phyloP scores from a whole-genome alignment of 495 filamentous ascomycete genomes.

The Hypoxylon crocopeplum region DNA sequence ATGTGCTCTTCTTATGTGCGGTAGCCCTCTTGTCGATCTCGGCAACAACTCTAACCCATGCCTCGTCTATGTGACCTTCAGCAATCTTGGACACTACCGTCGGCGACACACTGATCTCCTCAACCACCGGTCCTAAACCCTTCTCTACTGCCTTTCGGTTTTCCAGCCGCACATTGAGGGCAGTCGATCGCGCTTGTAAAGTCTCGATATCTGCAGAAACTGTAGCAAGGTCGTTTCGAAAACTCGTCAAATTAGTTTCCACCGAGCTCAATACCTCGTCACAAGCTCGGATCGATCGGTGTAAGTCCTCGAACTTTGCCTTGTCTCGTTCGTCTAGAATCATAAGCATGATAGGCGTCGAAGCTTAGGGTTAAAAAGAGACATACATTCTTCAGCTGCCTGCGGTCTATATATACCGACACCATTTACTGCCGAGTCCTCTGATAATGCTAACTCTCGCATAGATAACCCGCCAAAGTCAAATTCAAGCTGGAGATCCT shows the following conservation, averaged over 20 bases:
- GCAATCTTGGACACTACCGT: constrained; percentile 79
- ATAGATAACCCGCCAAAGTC: constrained; percentile 81
- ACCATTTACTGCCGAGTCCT: constrained; percentile 46
- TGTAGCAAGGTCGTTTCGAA: constrained; percentile 86
- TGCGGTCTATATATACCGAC: constrained; percentile 65
- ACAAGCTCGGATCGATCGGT: constrained; percentile 86
- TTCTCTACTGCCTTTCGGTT: constrained; percentile 91
- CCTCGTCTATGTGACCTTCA: constrained; percentile 88
- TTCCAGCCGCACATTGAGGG: constrained; percentile 84
- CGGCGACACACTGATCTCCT: constrained; percentile 88
- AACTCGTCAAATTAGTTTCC: constrained; percentile 87
- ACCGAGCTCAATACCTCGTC: constrained; percentile 94
- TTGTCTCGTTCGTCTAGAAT: constrained; percentile 79
- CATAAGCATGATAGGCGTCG: constrained; percentile 32
- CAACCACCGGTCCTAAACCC: constrained; percentile 85
- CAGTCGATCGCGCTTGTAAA: constrained; percentile 82
- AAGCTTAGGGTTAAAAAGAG: constrained; percentile 7
- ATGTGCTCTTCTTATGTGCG: constrained; percentile 69
- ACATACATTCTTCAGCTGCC: constrained; percentile 78
- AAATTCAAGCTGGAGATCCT: constrained; percentile 61
- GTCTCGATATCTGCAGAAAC: constrained; percentile 96
- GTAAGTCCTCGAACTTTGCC: constrained; percentile 88
- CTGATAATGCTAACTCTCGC: constrained; percentile 67
- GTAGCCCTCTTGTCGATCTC: constrained; percentile 82
- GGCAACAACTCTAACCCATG: constrained; percentile 82